Percentiles rank a stretch among this genome's conserved stretches.
Evolutionary conservation across 805 yeast species (phyloP).

Genomic region (Monosporozyma unispora): DNA sequence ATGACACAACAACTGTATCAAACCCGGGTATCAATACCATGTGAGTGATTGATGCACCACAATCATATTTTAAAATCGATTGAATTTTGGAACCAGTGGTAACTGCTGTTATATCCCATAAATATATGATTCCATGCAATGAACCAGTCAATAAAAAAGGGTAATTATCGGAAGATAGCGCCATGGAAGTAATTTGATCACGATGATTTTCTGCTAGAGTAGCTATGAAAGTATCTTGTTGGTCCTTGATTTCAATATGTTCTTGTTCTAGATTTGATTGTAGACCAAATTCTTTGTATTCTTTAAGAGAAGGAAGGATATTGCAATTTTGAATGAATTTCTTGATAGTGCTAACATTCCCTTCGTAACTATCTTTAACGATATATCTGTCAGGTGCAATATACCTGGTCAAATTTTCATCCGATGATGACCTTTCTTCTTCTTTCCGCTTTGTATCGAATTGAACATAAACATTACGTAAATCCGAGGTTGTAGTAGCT

Average conservation of each 20-base stretch:
- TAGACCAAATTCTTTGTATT: slow-evolving; percentile 61
- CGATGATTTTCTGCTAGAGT: slow-evolving; percentile 56
- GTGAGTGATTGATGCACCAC: slow-evolving; percentile 42
- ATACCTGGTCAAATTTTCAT: neutral
- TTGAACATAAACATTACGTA: slow-evolving; percentile 40
- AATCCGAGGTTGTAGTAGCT: slow-evolving; percentile 32
- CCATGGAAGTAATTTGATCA: slow-evolving; percentile 44
- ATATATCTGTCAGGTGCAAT: slow-evolving; percentile 24
- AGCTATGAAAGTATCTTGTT: slow-evolving; percentile 47
- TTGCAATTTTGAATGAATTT: slow-evolving; percentile 45
- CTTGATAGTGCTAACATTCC: slow-evolving; percentile 54
- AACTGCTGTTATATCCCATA: slow-evolving; percentile 69
- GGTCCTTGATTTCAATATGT: slow-evolving; percentile 12
- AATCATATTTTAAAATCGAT: slow-evolving; percentile 38
- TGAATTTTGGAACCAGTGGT: slow-evolving; percentile 51
- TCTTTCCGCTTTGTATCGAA: slow-evolving; percentile 20
- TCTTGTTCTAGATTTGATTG: slow-evolving; percentile 4
- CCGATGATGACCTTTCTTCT: neutral
- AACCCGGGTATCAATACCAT: slow-evolving; percentile 45
- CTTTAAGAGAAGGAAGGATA: slow-evolving; percentile 48
- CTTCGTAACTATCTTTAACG: slow-evolving; percentile 53
- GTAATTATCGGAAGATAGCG: slow-evolving; percentile 46
- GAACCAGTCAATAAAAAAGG: slow-evolving; percentile 71
- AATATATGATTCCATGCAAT: slow-evolving; percentile 56
- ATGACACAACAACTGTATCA: slow-evolving; percentile 48